Evolutionary conservation across 106 monocot species (phyloP).

Genomic region (Phalaenopsis aphrodite): DNA sequence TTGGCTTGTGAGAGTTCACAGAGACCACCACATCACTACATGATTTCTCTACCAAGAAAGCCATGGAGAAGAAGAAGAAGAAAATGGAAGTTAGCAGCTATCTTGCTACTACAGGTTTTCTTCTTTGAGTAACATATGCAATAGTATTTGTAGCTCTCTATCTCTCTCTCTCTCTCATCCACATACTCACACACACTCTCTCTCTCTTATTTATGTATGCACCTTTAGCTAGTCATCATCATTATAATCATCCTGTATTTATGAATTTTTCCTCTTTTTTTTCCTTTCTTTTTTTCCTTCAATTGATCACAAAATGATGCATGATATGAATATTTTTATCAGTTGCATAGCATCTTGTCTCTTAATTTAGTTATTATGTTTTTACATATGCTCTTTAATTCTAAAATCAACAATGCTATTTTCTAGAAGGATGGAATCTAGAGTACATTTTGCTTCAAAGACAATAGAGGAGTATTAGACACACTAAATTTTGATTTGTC

Average conservation of each 20-base stretch:
- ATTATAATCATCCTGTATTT: background rate
- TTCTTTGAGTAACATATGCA: background rate
- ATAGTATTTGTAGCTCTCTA: constrained; percentile 3
- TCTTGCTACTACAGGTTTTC: background rate
- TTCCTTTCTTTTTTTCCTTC: background rate
- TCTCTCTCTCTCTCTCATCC: constrained; percentile 5
- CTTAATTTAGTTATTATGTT: too few relatives aligned
- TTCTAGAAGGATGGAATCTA: too few relatives aligned
- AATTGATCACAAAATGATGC: background rate
- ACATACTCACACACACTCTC: background rate
- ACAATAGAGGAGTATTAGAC: too few relatives aligned
- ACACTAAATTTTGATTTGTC: too few relatives aligned
- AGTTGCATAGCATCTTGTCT: too few relatives aligned
- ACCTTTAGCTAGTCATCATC: background rate
- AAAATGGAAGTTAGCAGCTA: background rate
- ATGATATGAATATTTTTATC: too few relatives aligned
- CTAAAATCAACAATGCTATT: too few relatives aligned
- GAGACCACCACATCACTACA: constrained; percentile 41
- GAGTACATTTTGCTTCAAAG: too few relatives aligned
- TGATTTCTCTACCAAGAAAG: constrained; percentile 54
- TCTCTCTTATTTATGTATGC: background rate
- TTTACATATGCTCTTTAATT: too few relatives aligned
- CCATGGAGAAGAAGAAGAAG: constrained; percentile 16
- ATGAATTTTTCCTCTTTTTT: background rate
- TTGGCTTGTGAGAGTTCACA: constrained; percentile 51